Evolutionary conservation across 148 eudicot genomes (phyloP), one percentile per base, ranked within the genome.

Genomic region (Beta vulgaris): DNA sequence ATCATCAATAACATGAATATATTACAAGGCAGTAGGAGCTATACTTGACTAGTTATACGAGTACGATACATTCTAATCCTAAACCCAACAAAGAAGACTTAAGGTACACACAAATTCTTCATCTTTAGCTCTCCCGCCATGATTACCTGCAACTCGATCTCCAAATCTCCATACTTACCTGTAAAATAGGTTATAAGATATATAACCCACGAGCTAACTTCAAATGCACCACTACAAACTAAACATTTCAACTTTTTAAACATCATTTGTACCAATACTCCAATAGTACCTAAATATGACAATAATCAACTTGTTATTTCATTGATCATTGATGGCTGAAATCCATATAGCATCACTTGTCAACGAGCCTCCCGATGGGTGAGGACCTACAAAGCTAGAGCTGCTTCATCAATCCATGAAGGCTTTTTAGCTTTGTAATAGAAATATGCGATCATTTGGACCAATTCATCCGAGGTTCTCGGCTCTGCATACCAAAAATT

Each of bases 371-470:
- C 13, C 31, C 6, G 62, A 36, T 64, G 32, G n/a, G n/a, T n/a
- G n/a, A n/a, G n/a, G n/a, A n/a, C n/a, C 73, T 81, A 80, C 58
- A 34, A 36, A 55, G 78, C 29, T 26, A 42, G 72, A 78, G 87
- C 85, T 6, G 80, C 82, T 59, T 84, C 87, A 49, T 83, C 82
- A 61, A 94, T 76, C 81, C 91, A 94, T 1, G 93, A 82, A 76
- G 98, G 98, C 81, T 83, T 92, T 80, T 85, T 94, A n/a, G 98
- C 95, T 21, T 88, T 91, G 77, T 91, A 94, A 68, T 90, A 91
- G 72, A 94, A 94, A 75, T 85, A 86, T 12, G 98, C 98, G 69
- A 91, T 94, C 97, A 94, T 94, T 31, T 84, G 93, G 29, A 94
- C 93, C 90, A 94, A 80, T 84, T 94, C 98, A 40, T 94, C 96